Base-by-base conservation (phyloP, 768 basidiomycete species). In the Leccinellum luteum region DNA sequence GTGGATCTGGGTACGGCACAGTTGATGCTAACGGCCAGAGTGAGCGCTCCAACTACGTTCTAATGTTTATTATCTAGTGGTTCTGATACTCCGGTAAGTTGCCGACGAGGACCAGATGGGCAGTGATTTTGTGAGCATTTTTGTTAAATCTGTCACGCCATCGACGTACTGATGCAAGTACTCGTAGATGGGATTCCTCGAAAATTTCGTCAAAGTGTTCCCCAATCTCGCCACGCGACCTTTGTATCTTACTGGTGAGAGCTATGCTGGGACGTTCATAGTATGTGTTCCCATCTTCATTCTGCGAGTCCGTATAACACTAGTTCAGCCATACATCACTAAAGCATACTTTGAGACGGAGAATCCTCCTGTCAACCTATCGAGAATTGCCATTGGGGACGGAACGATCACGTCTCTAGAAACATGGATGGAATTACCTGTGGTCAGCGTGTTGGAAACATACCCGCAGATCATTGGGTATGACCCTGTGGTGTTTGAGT, bases 391-490 rank as follows among this genome's bases (percentile, higher is more conserved):
- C 17, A 87, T 91, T 49, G 88, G 89, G 3, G 84, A 90, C 69
- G 86, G 85, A 8, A 72, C 82, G 6, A 73, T 88, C 15, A 73
- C 79, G 1, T 76, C 79, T n/a, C 69, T 64, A 34, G 74, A 75
- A 48, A 78, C 79, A 1, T 84, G 81, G 57, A 74, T 79, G 56
- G 70, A 83, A 19, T 60, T 84, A 0, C 83, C 88, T 17, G 79
- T 84, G 27, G 81, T 88, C 57, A 61, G 78, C 52, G 74, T 87
- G 30, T 69, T 90, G n/a, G 81, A 86, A 69, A 89, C 89, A 7
- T 87, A 85, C 67, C 89, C 89, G 7, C 88, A 89, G 65, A 71
- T 90, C 43, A 87, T 90, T 50, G 85, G 82, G 34, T 90, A 90
- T 62, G 83, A 90, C 61, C 72, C 75, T n/a, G 78, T 79, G 8